Base-by-base conservation (phyloP, 257 asterid species). In the Eucommia ulmoides region DNA sequence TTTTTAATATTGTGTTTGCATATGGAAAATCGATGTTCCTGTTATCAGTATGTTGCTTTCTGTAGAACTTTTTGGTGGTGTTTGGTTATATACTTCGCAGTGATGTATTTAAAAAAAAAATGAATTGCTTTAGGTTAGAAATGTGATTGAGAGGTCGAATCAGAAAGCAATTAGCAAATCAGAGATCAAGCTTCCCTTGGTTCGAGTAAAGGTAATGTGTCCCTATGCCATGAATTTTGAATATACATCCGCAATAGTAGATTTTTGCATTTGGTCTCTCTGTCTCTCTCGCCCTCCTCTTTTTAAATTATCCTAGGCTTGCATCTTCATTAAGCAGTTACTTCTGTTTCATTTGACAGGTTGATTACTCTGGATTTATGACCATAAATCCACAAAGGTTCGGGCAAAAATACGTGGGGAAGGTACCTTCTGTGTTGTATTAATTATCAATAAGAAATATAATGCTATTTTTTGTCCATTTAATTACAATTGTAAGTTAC, bases 321-420 rank as follows among this genome's bases (percentile, higher is more conserved):
- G 44, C 44, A 11, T 17, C 33, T 41, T 54, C 61, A 45, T 58
- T 57, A 35, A 26, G 52, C n/a, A n/a, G n/a, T n/a, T n/a, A n/a
- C n/a, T n/a, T 25, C 58, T 69, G 45, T 46, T 49, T 29, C 57
- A 76, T 71, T 53, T 50, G 51, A 42, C 73, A 91, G 98, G 98
- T 91, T 25, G 98, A 91, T 74, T 91, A 91, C 69, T 86, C 98
- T 53, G 98, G 96, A 33, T 86, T 78, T 68, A 91, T 85, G 96
- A 85, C 98, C 7, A 91, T 91, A 71, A 91, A 91, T 70, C 96
- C 98, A 45, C 98, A 89, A 69, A 74, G 85, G 55, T 85, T 89
- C 49, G 98, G 96, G 52, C 98, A 89, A 70, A 89, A 89, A 49
- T 89, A 80, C 65, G 98, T 89, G 21, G 98, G 98, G 23, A 89